Evolutionary conservation across 2,329 filamentous ascomycete species (phyloP).

Genomic region (Pseudogymnoascus sp.): DNA sequence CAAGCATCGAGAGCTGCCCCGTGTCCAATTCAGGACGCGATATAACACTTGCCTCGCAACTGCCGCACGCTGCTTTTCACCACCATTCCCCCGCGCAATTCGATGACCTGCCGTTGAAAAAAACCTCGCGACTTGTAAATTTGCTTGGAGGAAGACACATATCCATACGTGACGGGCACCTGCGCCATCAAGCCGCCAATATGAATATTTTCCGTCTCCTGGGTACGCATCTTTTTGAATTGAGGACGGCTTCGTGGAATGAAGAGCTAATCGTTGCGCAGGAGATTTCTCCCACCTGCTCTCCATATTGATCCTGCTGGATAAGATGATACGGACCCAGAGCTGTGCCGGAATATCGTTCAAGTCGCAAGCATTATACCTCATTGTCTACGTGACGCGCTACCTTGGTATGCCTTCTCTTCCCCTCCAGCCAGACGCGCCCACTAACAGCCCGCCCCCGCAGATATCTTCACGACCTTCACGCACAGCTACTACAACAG

Average conservation of each 20-base stretch:
- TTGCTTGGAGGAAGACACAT: conserved; percentile 5
- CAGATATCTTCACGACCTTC: conserved; percentile 80
- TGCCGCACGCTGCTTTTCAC: background rate
- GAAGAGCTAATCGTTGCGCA: conserved; percentile 30
- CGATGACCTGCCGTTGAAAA: conserved; percentile 5
- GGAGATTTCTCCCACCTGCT: conserved; percentile 92
- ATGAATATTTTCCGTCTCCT: conserved; percentile 66
- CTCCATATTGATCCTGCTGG: conserved; percentile 88
- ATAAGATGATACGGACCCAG: conserved; percentile 95
- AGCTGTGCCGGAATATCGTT: conserved; percentile 97
- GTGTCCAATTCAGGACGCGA: conserved; percentile 9
- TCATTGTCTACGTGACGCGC: conserved; percentile 86
- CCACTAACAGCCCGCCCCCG: background rate
- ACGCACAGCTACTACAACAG: conserved; percentile 77
- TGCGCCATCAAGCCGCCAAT: conserved; percentile 24
- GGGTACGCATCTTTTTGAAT: conserved; percentile 38
- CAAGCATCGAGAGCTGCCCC: conserved; percentile 9
- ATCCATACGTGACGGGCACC: conserved; percentile 5
- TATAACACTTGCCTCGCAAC: conserved; percentile 6
- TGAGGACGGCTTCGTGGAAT: background rate
- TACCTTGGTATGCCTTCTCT: conserved; percentile 63
- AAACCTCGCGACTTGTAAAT: background rate
- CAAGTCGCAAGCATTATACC: conserved; percentile 93
- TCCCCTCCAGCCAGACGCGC: background rate
- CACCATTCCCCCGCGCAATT: conserved; percentile 3